These are phyloP conservation scores for Suillus bovinus DNA, from an alignment of 768 basidiomycete genomes.

Conservation along the genomic window DNA sequence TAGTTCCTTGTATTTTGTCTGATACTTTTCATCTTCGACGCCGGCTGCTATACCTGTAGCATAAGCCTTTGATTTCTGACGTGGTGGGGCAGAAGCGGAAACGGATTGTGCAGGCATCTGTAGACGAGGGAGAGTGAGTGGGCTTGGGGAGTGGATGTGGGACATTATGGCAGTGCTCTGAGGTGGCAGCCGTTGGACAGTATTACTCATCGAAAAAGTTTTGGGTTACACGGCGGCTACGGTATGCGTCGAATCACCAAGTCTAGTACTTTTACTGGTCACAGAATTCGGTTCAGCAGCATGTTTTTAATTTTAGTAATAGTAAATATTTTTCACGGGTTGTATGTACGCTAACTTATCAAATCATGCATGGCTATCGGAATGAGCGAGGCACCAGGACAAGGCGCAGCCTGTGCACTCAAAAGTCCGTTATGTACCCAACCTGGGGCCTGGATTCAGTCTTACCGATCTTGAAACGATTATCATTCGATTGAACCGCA, in stretches of 20 bases:
- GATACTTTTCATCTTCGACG: constrained; percentile 85
- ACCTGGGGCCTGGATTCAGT: not conserved
- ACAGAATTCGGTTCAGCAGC: constrained; percentile 4
- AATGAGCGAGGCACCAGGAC: not conserved
- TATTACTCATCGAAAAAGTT: constrained; percentile 28
- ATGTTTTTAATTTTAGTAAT: constrained; percentile 3
- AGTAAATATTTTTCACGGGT: not conserved
- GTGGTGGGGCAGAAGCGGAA: constrained; percentile 33
- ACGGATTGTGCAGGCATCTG: constrained; percentile 35
- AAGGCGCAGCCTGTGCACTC: not conserved
- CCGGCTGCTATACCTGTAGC: constrained; percentile 70
- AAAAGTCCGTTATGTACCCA: constrained; percentile 4
- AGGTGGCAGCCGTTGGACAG: constrained; percentile 30
- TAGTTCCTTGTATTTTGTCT: constrained; percentile 84
- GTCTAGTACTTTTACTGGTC: constrained; percentile 4
- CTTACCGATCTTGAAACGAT: not conserved
- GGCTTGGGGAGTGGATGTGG: constrained; percentile 57
- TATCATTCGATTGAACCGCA: not conserved
- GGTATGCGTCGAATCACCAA: constrained; percentile 19
- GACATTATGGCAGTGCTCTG: constrained; percentile 60
- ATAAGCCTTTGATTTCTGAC: constrained; percentile 50
- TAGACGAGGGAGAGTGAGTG: constrained; percentile 42
- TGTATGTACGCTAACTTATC: not conserved
- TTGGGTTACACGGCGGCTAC: constrained; percentile 20
- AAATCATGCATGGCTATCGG: not conserved